Evolutionary conservation across 176 grass and related monocot species (phyloP), one percentile per base, ranked within the genome.

Genomic region (Zea luxurians): DNA sequence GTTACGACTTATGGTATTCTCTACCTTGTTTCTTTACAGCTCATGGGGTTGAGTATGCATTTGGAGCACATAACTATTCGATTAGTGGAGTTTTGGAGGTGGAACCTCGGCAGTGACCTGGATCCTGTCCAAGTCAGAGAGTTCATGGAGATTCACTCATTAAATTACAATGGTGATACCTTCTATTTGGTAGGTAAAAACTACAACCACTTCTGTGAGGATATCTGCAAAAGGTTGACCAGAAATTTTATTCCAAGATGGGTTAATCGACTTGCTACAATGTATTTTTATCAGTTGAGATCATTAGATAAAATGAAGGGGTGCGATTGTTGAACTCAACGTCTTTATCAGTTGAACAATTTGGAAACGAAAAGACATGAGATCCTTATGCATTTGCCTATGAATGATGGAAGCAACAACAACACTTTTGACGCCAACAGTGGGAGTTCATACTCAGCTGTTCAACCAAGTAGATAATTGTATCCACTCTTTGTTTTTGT

Each of bases 241-340:
- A 77, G 90, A 10, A 93, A 82, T 18, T 43, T 20, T 66, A 89
- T 93, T 68, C 87, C 90, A 71, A 89, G 79, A 75, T 89, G 87
- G 90, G 90, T 93, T 38, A 92, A 92, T 78, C 86, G 90, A 1
- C 87, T 93, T 54, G 90, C 90, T 18, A 87, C 81, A 76, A 87
- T 93, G 66, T 27, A 27, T 27, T 27, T 27, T 27, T 27, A 27
- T 27, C 27, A 27, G 0, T 27, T 27, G 27, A 27, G 27, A 27
- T 27, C 27, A 27, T 27, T 1, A 27, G 27, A 27, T 27, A 27
- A 27, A 27, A 27, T 1, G 1, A 27, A 27, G 27, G 27, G 27
- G 27, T 27, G 27, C 27, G 27, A 27, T 27, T 27, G 27, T 27
- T 27, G 27, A 27, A 27, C 27, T 27, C 27, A 27, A 27, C 27